Conservation (phyloP, 108 stramenopile species). For the Chaetoceros muelleri region DNA sequence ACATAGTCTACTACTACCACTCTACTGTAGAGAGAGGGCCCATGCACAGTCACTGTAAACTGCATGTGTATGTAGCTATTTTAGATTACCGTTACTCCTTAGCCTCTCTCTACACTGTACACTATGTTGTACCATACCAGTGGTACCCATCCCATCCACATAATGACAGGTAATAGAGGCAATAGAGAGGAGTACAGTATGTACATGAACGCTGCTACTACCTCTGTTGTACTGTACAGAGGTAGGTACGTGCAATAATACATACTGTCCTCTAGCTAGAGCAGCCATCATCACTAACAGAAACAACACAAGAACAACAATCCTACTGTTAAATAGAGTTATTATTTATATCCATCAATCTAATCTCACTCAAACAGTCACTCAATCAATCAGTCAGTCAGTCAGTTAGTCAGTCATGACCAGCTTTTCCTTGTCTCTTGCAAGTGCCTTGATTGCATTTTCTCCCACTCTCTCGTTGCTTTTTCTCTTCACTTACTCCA, state of each 20-base stretch:
- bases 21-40: no score
- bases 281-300: neutral
- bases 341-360: neutral
- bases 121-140: no score
- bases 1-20: no score
- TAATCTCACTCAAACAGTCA: no score
- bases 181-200: neutral
- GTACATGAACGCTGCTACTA: neutral
- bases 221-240: neutral
- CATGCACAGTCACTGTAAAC: no score
- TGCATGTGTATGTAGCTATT: no score
- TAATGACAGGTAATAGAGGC: no score
- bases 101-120: no score
- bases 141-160: no score
- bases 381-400: no score
- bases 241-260: no score
- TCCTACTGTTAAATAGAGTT: neutral
- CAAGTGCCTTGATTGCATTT: slow-evolving; percentile 61
- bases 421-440: slow-evolving; percentile 32
- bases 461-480: slow-evolving; percentile 66
- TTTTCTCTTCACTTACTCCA: slow-evolving; percentile 42
- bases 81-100: no score
- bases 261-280: neutral
- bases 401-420: slow-evolving; percentile 26
- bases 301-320: neutral